A percentile compares a stretch with the other conserved stretches of the same genome.
phyloP scores from a whole-genome alignment of 1,139 yeast species.

The Sugiyamaella paludigena region DNA sequence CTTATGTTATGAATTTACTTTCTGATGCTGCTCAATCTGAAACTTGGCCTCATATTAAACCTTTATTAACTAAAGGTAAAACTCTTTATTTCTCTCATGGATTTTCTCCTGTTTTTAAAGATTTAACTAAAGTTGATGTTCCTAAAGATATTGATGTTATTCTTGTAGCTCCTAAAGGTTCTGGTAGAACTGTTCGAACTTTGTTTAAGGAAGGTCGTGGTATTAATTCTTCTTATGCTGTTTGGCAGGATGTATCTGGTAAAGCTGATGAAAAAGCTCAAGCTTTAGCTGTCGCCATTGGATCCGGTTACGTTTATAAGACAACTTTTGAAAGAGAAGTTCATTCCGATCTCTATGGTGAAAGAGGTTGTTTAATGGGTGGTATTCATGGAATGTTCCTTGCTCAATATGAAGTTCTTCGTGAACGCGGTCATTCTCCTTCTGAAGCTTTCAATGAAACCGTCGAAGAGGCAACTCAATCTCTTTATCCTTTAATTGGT shows the following conservation, averaged over 20 bases:
- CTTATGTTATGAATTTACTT: conserved; percentile 93
- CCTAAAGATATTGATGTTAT: conserved; percentile 95
- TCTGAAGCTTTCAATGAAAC: conserved; percentile 99
- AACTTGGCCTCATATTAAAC: conserved; percentile 87
- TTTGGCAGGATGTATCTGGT: conserved; percentile 99
- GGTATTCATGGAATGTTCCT: conserved; percentile 99
- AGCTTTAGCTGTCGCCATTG: conserved; percentile 98
- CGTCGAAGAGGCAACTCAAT: conserved; percentile 99
- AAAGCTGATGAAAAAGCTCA: conserved; percentile 99
- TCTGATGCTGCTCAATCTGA: conserved; percentile 99
- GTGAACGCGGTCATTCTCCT: conserved; percentile 99
- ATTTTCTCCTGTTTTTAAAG: conserved; percentile 98
- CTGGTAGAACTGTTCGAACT: conserved; percentile 99
- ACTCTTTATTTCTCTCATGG: conserved; percentile 99
- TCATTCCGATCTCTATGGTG: conserved; percentile 98
- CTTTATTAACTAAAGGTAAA: conserved; percentile 93
- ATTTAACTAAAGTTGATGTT: conserved; percentile 92
- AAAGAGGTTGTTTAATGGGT: conserved; percentile 99
- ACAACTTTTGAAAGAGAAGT: conserved; percentile 99
- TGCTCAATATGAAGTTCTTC: conserved; percentile 98
- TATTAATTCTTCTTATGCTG: conserved; percentile 98
- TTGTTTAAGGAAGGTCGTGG: conserved; percentile 99
- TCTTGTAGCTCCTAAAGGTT: conserved; percentile 99
- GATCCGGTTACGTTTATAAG: conserved; percentile 99
- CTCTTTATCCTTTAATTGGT: conserved; percentile 97